Percentiles rank a stretch among this genome's conserved stretches.
Evolutionary conservation across 116 monocot genomes (phyloP).

Genomic region (Papilionanthe hybrid): DNA sequence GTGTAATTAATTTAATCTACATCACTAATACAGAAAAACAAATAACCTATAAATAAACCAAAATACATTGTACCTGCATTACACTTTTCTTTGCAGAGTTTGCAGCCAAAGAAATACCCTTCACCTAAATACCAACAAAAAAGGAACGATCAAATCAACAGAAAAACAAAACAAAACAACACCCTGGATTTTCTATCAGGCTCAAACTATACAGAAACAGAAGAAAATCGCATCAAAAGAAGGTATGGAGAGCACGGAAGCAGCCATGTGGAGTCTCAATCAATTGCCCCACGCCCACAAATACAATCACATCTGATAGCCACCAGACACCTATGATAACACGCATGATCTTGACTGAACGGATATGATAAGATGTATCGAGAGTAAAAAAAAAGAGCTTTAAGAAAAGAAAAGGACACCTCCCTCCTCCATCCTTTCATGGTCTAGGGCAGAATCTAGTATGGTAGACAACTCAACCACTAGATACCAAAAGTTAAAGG

Average conservation of each 20-base stretch:
- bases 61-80: no score
- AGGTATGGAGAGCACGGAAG: neutral
- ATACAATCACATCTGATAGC: neutral
- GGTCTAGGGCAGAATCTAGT: neutral
- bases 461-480: neutral
- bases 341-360: constrained; percentile 24
- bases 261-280: neutral
- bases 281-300: neutral
- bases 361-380: constrained; percentile 33
- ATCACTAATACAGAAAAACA: no score
- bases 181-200: neutral
- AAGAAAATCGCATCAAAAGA: neutral
- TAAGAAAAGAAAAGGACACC: neutral
- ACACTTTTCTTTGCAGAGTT: no score
- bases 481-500: neutral
- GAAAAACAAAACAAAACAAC: neutral
- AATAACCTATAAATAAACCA: no score
- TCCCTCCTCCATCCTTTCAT: neutral
- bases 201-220: neutral
- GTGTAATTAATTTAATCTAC: no score
- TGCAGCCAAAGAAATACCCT: no score
- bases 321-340: neutral
- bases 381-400: constrained; percentile 9
- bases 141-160: no score
- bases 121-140: no score